Conservation (phyloP, 805 yeast species). For the Sugiyamaella mastotermitis region DNA sequence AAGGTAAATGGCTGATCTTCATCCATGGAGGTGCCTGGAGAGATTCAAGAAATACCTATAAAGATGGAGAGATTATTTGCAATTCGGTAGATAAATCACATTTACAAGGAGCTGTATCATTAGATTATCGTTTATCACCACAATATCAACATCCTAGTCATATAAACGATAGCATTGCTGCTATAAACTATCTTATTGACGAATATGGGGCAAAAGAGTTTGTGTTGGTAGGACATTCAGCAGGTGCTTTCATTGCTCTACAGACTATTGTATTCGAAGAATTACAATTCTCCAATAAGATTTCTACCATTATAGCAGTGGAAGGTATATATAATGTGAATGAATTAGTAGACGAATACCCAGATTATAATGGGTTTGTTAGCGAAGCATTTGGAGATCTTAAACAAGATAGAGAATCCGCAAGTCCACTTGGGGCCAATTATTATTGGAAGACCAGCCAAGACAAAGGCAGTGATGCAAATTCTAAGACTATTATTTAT, state of each 20-base stretch:
- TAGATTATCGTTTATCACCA: constrained; percentile 67
- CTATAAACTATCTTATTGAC: constrained; percentile 29
- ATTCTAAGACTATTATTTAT: background rate
- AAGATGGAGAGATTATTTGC: constrained; percentile 52
- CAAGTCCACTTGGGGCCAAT: constrained; percentile 16
- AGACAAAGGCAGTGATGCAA: background rate
- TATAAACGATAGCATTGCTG: constrained; percentile 46
- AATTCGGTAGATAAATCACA: too few species aligned
- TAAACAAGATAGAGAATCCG: constrained; percentile 20
- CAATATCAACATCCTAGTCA: constrained; percentile 57
- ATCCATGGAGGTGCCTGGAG: constrained; percentile 92
- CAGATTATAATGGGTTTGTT: constrained; percentile 51
- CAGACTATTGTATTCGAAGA: constrained; percentile 35
- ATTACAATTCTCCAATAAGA: constrained; percentile 2
- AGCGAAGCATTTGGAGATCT: constrained; percentile 47
- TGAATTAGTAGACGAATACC: constrained; percentile 53
- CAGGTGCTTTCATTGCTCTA: constrained; percentile 63
- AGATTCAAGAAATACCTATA: constrained; percentile 54
- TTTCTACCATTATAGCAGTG: constrained; percentile 25
- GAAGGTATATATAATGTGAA: constrained; percentile 67
- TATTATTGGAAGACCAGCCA: background rate
- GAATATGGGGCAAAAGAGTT: constrained; percentile 25
- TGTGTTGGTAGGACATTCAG: constrained; percentile 66
- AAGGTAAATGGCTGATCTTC: constrained; percentile 38
- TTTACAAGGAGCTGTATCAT: constrained; percentile 34